Percentiles rank a stretch among this genome's conserved stretches.
Conservation (phyloP, 1,284 basidiomycete species). For the Erythrobasidium hasegawianum region DNA sequence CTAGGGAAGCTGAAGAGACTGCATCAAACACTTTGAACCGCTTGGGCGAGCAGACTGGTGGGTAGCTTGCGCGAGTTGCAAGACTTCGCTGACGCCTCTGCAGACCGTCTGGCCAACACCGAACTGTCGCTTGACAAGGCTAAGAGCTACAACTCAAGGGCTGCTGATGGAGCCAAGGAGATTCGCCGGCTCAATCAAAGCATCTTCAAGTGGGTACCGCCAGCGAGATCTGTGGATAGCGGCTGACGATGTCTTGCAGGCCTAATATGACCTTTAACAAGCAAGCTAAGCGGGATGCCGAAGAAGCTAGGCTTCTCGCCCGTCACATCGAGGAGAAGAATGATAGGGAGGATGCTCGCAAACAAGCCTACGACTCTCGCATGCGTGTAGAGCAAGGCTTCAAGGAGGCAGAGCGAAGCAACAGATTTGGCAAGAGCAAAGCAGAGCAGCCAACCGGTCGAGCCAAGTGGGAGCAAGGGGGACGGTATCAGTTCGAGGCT, state of each 20-base stretch:
- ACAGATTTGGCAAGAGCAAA: slow-evolving; percentile 37
- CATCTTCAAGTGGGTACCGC: slow-evolving; percentile 64
- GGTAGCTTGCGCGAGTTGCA: slow-evolving; percentile 41
- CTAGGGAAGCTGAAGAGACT: slow-evolving; percentile 92
- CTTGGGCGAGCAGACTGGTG: slow-evolving; percentile 93
- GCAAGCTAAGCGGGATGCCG: slow-evolving; percentile 79
- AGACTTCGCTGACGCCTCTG: not conserved
- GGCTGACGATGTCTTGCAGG: not conserved
- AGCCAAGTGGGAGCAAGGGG: slow-evolving; percentile 38
- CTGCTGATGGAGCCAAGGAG: slow-evolving; percentile 90
- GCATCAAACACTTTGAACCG: slow-evolving; percentile 78
- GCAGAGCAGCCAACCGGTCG: slow-evolving; percentile 18
- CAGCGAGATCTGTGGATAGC: not conserved
- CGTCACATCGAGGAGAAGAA: slow-evolving; percentile 85
- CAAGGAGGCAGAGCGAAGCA: slow-evolving; percentile 56
- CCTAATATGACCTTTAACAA: slow-evolving; percentile 45
- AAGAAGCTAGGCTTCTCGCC: slow-evolving; percentile 79
- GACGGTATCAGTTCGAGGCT: slow-evolving; percentile 90
- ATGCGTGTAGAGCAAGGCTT: slow-evolving; percentile 74
- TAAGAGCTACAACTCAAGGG: slow-evolving; percentile 81
- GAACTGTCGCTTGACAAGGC: slow-evolving; percentile 93
- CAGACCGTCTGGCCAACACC: slow-evolving; percentile 75
- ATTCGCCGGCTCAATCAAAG: slow-evolving; percentile 89
- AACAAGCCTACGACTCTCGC: slow-evolving; percentile 81
- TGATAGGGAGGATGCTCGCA: slow-evolving; percentile 78